A percentile compares a stretch with the other conserved stretches of the same genome.
Evolutionary conservation across 345 rosid species (phyloP).

Genomic region (Arabis alpina): DNA sequence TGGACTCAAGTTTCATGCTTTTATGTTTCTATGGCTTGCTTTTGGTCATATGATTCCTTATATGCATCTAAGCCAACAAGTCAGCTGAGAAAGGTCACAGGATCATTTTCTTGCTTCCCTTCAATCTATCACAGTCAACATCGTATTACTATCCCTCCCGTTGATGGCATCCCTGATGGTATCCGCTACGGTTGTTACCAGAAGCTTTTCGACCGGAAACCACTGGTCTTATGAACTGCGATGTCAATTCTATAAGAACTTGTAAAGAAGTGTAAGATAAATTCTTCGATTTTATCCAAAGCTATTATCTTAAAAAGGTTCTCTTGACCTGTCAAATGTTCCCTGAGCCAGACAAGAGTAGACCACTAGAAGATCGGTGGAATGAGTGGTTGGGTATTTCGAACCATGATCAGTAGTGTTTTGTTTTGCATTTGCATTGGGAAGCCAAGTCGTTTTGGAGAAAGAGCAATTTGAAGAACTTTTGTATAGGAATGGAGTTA

Average conservation of each 20-base stretch:
- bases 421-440: conserved; percentile 38
- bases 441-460: conserved; percentile 38
- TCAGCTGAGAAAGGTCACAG: conserved; percentile 40
- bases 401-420: conserved; percentile 28
- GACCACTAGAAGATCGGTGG: not conserved
- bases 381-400: conserved; percentile 16
- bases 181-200: too few species aligned
- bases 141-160: too few species aligned
- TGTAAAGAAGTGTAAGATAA: conserved; percentile 13
- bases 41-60: conserved; percentile 11
- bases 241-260: conserved; percentile 43
- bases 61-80: conserved; percentile 50
- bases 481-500: conserved; percentile 43
- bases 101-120: too few species aligned
- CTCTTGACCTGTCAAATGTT: conserved; percentile 27
- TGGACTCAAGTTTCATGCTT: conserved; percentile 33
- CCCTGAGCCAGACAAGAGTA: conserved; percentile 27
- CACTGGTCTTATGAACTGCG: conserved; percentile 32
- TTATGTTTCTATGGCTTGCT: conserved; percentile 52
- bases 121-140: too few species aligned
- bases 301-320: not conserved
- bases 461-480: conserved; percentile 39
- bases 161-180: too few species aligned
- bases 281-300: not conserved
- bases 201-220: not conserved